Percentiles rank a stretch among this genome's conserved stretches.
phyloP scores from a whole-genome alignment of 306 rosid species.

The Cucurbita ficifolia region DNA sequence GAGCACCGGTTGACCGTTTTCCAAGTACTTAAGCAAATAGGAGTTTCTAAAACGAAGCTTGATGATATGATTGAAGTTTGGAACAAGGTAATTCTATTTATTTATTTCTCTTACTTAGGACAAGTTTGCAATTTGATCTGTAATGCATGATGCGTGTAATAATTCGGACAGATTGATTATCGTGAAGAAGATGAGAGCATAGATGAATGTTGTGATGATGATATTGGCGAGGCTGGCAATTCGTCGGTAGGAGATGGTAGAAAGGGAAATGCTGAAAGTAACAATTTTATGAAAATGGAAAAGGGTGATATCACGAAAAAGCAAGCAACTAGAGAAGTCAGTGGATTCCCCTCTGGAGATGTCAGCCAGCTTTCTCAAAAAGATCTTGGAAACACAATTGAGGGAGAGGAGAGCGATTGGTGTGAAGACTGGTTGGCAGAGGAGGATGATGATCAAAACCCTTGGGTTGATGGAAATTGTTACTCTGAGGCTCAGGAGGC shows the following conservation, averaged over 20 bases:
- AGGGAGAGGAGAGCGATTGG: slow-evolving; percentile 28
- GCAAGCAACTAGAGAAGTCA: slow-evolving; percentile 3
- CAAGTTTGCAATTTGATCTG: not conserved
- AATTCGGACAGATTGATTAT: slow-evolving; percentile 45
- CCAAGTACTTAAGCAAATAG: slow-evolving; percentile 76
- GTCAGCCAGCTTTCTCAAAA: slow-evolving; percentile 11
- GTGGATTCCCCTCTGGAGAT: slow-evolving; percentile 4
- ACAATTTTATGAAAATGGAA: not conserved
- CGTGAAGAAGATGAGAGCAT: slow-evolving; percentile 30
- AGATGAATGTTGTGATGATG: slow-evolving; percentile 24
- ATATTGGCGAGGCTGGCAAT: slow-evolving; percentile 5
- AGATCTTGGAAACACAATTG: slow-evolving; percentile 13
- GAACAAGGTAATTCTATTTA: slow-evolving; percentile 56
- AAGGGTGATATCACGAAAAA: not conserved
- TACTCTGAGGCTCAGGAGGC: not conserved
- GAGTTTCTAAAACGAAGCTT: slow-evolving; percentile 67
- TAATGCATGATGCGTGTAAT: not conserved
- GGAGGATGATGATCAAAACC: slow-evolving; percentile 27
- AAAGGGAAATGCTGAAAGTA: not conserved
- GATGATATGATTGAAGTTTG: slow-evolving; percentile 88
- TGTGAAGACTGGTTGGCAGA: slow-evolving; percentile 48
- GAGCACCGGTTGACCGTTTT: slow-evolving; percentile 82
- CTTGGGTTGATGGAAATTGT: slow-evolving; percentile 20
- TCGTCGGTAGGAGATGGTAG: slow-evolving; percentile 9
- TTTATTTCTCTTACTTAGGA: not conserved